Evolutionary conservation across 1,284 basidiomycete genomes (phyloP), one percentile per base, ranked within the genome.

Genomic region (Naganishia albida): DNA sequence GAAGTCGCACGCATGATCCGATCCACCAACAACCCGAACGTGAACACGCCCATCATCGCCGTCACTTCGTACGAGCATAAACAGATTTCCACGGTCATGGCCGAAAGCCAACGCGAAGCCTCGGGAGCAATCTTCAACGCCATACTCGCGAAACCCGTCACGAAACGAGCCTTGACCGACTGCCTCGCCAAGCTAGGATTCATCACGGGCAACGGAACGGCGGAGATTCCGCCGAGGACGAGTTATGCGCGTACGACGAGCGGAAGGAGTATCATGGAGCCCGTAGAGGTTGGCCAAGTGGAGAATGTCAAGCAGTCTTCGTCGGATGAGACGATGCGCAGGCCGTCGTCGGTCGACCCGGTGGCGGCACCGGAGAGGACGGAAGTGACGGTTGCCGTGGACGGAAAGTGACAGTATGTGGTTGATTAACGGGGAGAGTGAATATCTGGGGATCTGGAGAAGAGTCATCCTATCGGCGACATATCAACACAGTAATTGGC

Each of bases 151-250:
- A 96, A 96, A 79, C 93, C 93, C 0, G 81, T 96, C 71, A 87
- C 90, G 76, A 93, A 93, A 78, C 84, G 85, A 20, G 91, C 93
- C 74, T 81, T 96, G 39, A 81, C 93, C 57, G 84, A 72, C 83
- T 68, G 88, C 86, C 68, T 89, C 88, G 86, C 87, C n/a, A 77
- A 89, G 74, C 83, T 95, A 46, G 92, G 93, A 28, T 95, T 95
- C 83, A 64, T 74, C 25, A 57, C 63, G 54, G 54, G 46, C 20
- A 57, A 65, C 26, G 63, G 46, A 40, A 57, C 51, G 34, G 46
- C 46, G 2, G 57, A 30, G 4, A 26, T 60, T 8, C 34, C 57
- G 8, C 20, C 57, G 23, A 30, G 57, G n/a, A 34, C 30, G 15
- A 40, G 46, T 13, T 60, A 60, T 40, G 34, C 46, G 15, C 57